Evolutionary conservation across 2,329 filamentous ascomycete species (phyloP), one percentile per base, ranked within the genome.

Genomic region (Neonectria ditissima): DNA sequence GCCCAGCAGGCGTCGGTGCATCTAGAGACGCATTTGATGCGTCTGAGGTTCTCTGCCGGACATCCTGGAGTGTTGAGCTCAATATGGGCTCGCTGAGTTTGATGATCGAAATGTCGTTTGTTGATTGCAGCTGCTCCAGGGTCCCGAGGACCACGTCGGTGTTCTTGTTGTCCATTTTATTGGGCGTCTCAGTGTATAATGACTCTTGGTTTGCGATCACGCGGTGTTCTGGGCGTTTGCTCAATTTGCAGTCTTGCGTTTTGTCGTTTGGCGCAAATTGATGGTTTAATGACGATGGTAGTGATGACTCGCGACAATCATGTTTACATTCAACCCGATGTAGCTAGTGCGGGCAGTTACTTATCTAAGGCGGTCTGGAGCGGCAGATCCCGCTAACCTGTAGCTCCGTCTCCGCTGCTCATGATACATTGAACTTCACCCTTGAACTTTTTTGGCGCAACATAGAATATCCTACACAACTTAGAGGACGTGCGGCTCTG

Each of bases 81-180:
- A 87, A 86, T 53, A 95, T 89, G 34, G 91, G 90, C 74, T 94
- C 91, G 75, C 90, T 92, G 72, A 96, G 88, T 69, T 87, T 89
- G 70, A 95, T 83, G 71, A 97, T 93, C 56, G 90, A 90, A 65
- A 96, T 84, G 67, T 91, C 86, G 55, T 89, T 84, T 59, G 84
- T 75, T 26, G 81, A 77, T 66, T 89, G 84, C 2, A 92, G 81
- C 51, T 85, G 80, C 44, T 81, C 77, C 45, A 92, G 79, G 16
- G 81, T 75, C 37, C 79, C 76, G 14, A 89, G 77, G 20, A 84
- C 81, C 32, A 84, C 73, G 22, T 78, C 72, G 14, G 79, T 73
- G 37, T 79, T 77, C 44, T 62, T 58, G 16, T 68, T 54, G 55
- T 75, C 75, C 78, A 80, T 80, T 16, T 5, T 47, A 30, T 45